Percentiles rank a stretch among this genome's conserved stretches.
These are phyloP conservation scores for Lumnitzera littorea DNA, from an alignment of 345 rosid genomes.

Conservation along the genomic window DNA sequence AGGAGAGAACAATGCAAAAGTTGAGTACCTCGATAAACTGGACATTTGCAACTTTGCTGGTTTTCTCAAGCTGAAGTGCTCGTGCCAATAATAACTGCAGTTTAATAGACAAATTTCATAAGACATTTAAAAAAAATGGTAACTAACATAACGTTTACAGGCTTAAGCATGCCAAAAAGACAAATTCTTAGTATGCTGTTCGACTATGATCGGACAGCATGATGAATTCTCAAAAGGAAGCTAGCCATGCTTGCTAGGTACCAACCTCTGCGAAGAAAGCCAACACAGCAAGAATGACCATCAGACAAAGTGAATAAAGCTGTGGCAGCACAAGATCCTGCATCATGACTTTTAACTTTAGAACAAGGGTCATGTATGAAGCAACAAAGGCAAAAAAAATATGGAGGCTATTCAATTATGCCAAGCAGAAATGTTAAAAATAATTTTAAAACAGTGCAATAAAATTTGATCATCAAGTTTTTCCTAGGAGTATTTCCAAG, in stretches of 20 bases:
- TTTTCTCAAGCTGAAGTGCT: constrained; percentile 87
- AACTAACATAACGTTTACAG: background rate
- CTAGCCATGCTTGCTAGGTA: background rate
- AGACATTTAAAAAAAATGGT: background rate
- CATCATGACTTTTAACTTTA: constrained; percentile 11
- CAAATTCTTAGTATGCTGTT: too few relatives aligned
- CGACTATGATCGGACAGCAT: too few relatives aligned
- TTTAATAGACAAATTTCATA: too few relatives aligned
- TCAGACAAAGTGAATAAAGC: constrained; percentile 34
- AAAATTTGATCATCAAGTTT: too few relatives aligned
- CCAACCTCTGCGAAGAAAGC: constrained; percentile 82
- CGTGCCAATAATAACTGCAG: constrained; percentile 70
- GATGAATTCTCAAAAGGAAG: too few relatives aligned
- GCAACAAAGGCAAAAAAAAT: background rate
- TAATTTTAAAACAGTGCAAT: too few relatives aligned
- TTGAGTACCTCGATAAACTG: constrained; percentile 55
- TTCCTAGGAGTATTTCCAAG: too few relatives aligned
- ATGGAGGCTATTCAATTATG: background rate
- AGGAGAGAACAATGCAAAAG: background rate
- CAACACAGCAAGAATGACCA: constrained; percentile 53
- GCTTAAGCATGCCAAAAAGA: background rate
- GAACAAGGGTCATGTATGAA: background rate
- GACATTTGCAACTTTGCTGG: constrained; percentile 64
- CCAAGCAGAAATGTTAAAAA: too few relatives aligned
- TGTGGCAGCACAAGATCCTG: constrained; percentile 78